Evolutionary conservation across 495 filamentous ascomycete genomes (phyloP).

Genomic region (Darksidea phi): DNA sequence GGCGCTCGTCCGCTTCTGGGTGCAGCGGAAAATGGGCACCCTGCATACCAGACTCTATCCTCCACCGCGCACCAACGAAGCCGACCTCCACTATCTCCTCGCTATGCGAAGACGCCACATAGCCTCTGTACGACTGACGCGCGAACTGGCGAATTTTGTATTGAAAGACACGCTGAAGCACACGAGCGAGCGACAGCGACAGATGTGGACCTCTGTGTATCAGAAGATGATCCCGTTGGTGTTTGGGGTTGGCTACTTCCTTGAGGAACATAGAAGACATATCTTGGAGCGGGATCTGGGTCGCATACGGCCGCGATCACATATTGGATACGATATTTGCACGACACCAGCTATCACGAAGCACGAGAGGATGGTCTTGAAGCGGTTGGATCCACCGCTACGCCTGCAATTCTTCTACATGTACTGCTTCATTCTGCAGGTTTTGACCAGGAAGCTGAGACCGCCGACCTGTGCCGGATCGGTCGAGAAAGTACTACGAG

Average conservation of each 20-base stretch:
- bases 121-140: slow-evolving; percentile 29
- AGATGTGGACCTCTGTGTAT: slow-evolving; percentile 32
- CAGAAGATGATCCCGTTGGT: slow-evolving; percentile 34
- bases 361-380: slow-evolving; percentile 22
- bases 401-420: slow-evolving; percentile 33
- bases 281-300: slow-evolving; percentile 31
- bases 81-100: slow-evolving; percentile 30
- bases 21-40: slow-evolving; percentile 14
- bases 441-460: slow-evolving; percentile 26
- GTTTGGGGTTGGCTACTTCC: slow-evolving; percentile 31
- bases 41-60: slow-evolving; percentile 31
- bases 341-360: slow-evolving; percentile 25
- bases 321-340: slow-evolving; percentile 31
- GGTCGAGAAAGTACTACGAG: slow-evolving; percentile 27
- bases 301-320: slow-evolving; percentile 15
- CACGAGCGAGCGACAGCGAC: slow-evolving; percentile 23
- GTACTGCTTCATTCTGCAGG: slow-evolving; percentile 35
- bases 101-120: slow-evolving; percentile 31
- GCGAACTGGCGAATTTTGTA: slow-evolving; percentile 31
- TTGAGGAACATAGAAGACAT: slow-evolving; percentile 30
- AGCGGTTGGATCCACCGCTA: slow-evolving; percentile 19
- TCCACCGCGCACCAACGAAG: slow-evolving; percentile 25
- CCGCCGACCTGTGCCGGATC: slow-evolving; percentile 31
- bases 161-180: slow-evolving; percentile 25
- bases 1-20: slow-evolving; percentile 32